Base-by-base conservation (phyloP, 257 asterid species). In the Nicotiana benthamiana region DNA sequence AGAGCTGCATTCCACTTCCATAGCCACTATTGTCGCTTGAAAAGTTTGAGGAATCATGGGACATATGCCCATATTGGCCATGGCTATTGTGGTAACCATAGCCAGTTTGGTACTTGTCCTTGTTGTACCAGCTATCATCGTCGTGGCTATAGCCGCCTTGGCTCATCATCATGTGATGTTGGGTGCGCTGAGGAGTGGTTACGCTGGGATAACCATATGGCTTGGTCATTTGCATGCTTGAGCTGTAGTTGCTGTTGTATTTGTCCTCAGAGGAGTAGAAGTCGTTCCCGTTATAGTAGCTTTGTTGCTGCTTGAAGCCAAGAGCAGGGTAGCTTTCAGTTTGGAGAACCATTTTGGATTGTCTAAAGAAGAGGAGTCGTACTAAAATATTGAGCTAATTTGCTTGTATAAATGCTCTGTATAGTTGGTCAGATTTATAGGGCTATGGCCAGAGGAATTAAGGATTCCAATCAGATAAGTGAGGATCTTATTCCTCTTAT, bases 121-220 rank as follows among this genome's bases (percentile, higher is more conserved):
- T 60, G 30, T 59, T 59, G 65, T 60, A 60, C 65, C 65, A 60
- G 65, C 65, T 22, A 60, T 20, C 65, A 11, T 61, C 74, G 20
- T 30, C 53, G 1, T 67, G 75, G 75, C 18, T 67, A 67, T 67
- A 34, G 54, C 75, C 54, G 2, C 30, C 75, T 10, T 67, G n/a
- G 75, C 76, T 68, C 56, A 40, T 68, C 56, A 11, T 68, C 76
- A 68, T 68, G 20, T 40, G 57, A 68, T 68, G 26, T 68, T 67
- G 30, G 54, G 76, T 20, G 6, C 6, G 70, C 36, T 12, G 70
- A 63, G 70, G 76, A 40, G 20, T 36, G 53, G 75, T 22, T 22
- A 61, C 34, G 12, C 32, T n/a, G 32, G 57, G 76, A 68, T 68
- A 68, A 11, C 76, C 76, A 40, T 68, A 40, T 20, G 76, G 76